Conservation (phyloP, 306 rosid species). For the Dalbergia cochinchinensis region DNA sequence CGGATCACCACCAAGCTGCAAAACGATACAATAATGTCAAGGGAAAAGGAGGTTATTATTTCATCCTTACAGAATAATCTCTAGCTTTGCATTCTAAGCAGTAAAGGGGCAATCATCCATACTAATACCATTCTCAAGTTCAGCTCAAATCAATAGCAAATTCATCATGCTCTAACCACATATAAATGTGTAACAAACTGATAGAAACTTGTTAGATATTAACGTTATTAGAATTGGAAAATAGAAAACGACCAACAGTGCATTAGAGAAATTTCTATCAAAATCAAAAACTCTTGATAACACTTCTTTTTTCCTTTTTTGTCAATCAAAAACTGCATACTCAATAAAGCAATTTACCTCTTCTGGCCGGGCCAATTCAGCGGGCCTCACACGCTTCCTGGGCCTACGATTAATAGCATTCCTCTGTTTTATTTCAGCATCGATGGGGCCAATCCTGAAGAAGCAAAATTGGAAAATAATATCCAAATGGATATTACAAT, state of each 20-base stretch:
- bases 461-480: conserved; percentile 40
- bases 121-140: conserved; percentile 1
- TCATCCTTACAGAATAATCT: conserved; percentile 8
- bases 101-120: not conserved
- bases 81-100: conserved; percentile 11
- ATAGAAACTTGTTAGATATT: conserved; percentile 14
- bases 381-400: conserved; percentile 37
- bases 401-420: conserved; percentile 37
- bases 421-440: conserved; percentile 37
- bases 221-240: not conserved
- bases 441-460: conserved; percentile 55
- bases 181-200: conserved; percentile 14
- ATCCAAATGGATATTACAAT: conserved; percentile 14
- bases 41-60: not conserved
- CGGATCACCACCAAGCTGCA: conserved; percentile 49
- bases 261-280: conserved; percentile 14
- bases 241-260: not conserved
- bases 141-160: not conserved
- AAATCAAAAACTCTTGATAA: conserved; percentile 10
- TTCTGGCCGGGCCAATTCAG: conserved; percentile 47
- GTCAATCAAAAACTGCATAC: conserved; percentile 9
- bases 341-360: conserved; percentile 43
- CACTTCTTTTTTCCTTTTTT: not conserved
- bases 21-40: conserved; percentile 4
- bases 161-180: not conserved